Conservation (phyloP, 169 alveolate genomes). For the Cryptosporidium canis region DNA sequence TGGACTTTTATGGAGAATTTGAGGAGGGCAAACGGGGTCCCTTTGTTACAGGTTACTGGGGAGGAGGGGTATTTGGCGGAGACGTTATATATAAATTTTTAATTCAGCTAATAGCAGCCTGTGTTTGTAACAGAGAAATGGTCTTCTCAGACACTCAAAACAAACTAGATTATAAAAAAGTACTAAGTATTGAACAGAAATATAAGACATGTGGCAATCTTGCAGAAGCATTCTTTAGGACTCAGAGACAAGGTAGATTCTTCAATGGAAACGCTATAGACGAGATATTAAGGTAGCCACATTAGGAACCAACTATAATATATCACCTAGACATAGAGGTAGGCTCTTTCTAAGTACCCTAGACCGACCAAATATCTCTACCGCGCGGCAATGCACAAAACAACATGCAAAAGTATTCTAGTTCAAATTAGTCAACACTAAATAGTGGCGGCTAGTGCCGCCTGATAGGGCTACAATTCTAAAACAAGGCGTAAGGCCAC, state of each 20-base stretch:
- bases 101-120: conserved; percentile 2
- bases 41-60: conserved; percentile 40
- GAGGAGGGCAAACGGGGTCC: background rate
- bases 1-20: conserved; percentile 14
- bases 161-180: background rate
- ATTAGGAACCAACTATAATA: too few species aligned
- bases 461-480: conserved; percentile 63
- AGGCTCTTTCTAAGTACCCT: too few species aligned
- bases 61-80: conserved; percentile 52
- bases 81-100: background rate
- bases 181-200: background rate
- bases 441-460: conserved; percentile 74
- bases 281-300: background rate
- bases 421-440: background rate
- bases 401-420: background rate
- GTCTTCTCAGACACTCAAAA: background rate
- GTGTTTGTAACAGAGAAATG: conserved; percentile 2
- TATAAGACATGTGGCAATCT: conserved; percentile 1
- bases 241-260: background rate
- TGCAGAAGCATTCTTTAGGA: background rate
- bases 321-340: too few species aligned
- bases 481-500: background rate
- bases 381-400: too few species aligned
- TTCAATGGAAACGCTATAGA: background rate
- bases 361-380: too few species aligned